Conservation (phyloP, 2,329 filamentous ascomycete species). For the Penicillium sp. region DNA sequence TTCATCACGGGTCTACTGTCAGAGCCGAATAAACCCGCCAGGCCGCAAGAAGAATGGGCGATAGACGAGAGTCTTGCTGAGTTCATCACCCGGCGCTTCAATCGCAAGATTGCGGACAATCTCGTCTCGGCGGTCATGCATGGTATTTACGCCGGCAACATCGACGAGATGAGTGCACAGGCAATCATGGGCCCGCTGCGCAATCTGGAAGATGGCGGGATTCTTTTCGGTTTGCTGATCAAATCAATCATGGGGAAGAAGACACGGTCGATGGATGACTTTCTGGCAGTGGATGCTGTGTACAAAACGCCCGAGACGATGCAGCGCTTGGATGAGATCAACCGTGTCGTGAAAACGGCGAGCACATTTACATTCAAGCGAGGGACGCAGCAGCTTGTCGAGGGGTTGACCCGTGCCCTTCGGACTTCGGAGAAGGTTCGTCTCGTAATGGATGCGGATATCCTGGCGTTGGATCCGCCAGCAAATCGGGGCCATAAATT, state of each 20-base stretch:
- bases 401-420: slow-evolving; percentile 50
- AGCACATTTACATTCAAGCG: slow-evolving; percentile 40
- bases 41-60: slow-evolving; percentile 28
- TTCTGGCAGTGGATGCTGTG: slow-evolving; percentile 20
- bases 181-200: slow-evolving; percentile 51
- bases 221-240: slow-evolving; percentile 13
- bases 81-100: slow-evolving; percentile 55
- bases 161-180: slow-evolving; percentile 70
- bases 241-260: slow-evolving; percentile 10
- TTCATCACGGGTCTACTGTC: slow-evolving; percentile 30
- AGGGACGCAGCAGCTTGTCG: slow-evolving; percentile 60
- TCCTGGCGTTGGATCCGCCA: slow-evolving; percentile 26
- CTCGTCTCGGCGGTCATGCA: slow-evolving; percentile 70
- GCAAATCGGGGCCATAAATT: slow-evolving; percentile 13
- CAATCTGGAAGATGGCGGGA: slow-evolving; percentile 40
- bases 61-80: slow-evolving; percentile 66
- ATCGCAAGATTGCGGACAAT: slow-evolving; percentile 59
- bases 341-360: slow-evolving; percentile 13
- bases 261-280: slow-evolving; percentile 22
- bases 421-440: slow-evolving; percentile 52
- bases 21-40: slow-evolving; percentile 28
- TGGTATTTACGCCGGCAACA: slow-evolving; percentile 88
- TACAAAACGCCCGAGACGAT: neutral
- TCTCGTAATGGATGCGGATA: slow-evolving; percentile 47
- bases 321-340: slow-evolving; percentile 5